Evolutionary conservation across 2,329 filamentous ascomycete genomes (phyloP).

Genomic region (Trichoderma hamatum): DNA sequence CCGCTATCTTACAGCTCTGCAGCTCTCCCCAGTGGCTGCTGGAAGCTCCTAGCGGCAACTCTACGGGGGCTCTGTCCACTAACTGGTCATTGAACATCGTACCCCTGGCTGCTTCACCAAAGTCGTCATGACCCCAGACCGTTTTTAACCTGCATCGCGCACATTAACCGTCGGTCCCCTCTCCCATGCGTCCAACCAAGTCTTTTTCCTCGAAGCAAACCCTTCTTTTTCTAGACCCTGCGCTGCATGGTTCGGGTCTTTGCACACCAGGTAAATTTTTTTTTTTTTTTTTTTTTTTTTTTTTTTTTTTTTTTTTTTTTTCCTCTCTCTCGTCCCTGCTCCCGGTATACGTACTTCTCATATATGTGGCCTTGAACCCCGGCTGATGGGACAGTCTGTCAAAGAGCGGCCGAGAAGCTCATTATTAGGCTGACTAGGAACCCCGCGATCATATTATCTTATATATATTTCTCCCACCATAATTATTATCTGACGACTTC

Average conservation of each 20-base stretch:
- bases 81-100: too few relatives aligned
- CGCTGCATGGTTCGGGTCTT: constrained; percentile 22
- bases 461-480: constrained; percentile 18
- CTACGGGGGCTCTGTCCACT: background rate
- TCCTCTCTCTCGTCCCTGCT: background rate
- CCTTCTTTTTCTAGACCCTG: constrained; percentile 24
- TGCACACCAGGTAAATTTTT: constrained; percentile 20
- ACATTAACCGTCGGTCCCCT: constrained; percentile 21
- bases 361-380: background rate
- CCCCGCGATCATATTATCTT: constrained; percentile 19
- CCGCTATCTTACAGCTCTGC: background rate
- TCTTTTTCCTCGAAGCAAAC: constrained; percentile 2
- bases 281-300: constrained; percentile 9
- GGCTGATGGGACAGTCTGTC: constrained; percentile 4
- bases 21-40: background rate
- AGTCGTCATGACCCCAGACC: constrained; percentile 21
- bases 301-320: constrained; percentile 7
- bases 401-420: constrained; percentile 5
- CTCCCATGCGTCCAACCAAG: constrained; percentile 21
- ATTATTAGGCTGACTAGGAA: constrained; percentile 15
- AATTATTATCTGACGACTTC: constrained; percentile 19
- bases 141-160: constrained; percentile 21
- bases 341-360: background rate
- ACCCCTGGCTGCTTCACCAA: background rate
- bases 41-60: constrained; percentile 12